phyloP scores from a whole-genome alignment of 768 basidiomycete species.

The Ramaria sp. region DNA sequence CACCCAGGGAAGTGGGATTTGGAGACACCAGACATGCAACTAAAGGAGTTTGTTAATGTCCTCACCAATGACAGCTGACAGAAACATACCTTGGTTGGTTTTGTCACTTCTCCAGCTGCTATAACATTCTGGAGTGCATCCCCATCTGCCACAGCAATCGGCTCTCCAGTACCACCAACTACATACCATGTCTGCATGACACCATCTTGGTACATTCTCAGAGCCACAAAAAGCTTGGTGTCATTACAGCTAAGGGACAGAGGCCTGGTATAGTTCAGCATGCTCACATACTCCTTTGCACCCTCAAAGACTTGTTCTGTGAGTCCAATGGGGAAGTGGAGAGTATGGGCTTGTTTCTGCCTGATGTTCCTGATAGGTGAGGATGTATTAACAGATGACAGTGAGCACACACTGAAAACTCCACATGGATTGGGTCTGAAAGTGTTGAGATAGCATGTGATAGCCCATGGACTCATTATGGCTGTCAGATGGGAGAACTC shows the following conservation, averaged over 20 bases:
- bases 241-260: background rate
- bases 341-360: background rate
- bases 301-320: background rate
- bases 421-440: slow-evolving; percentile 12
- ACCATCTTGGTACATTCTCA: background rate
- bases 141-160: background rate
- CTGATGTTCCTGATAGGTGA: background rate
- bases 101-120: background rate
- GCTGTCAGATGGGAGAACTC: slow-evolving; percentile 21
- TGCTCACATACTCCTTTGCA: background rate
- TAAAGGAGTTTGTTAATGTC: no score
- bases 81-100: background rate
- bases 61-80: no score
- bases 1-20: slow-evolving; percentile 23
- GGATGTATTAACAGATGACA: no score
- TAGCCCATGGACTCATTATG: slow-evolving; percentile 21
- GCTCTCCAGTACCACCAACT: background rate
- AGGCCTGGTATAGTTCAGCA: background rate
- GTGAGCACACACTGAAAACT: slow-evolving; percentile 13
- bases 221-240: background rate
- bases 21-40: slow-evolving; percentile 25
- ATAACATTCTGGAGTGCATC: background rate
- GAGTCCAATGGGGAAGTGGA: background rate
- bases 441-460: slow-evolving; percentile 13
- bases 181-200: background rate